Conservation (phyloP, 495 filamentous ascomycete genomes). For the Hypoxylon intermedium region DNA sequence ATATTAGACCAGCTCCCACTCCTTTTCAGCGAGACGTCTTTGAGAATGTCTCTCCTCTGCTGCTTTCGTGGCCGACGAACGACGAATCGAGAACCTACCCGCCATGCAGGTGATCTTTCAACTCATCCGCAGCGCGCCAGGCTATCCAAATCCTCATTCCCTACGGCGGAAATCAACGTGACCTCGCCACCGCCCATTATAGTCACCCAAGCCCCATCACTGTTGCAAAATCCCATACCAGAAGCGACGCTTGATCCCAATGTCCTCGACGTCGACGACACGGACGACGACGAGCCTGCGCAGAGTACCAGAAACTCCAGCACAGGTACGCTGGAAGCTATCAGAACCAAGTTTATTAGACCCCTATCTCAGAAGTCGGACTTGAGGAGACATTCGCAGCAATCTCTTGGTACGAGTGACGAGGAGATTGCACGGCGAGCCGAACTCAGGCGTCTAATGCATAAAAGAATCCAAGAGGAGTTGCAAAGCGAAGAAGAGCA, state of each 20-base stretch:
- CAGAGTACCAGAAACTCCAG: conserved; percentile 38
- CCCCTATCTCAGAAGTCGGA: conserved; percentile 55
- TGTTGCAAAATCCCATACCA: conserved; percentile 26
- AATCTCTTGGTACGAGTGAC: conserved; percentile 53
- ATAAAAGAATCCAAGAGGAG: conserved; percentile 61
- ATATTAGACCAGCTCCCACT: conserved; percentile 14
- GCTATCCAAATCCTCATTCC: conserved; percentile 30
- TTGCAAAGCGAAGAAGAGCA: conserved; percentile 50
- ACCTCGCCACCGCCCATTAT: conserved; percentile 21
- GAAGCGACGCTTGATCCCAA: conserved; percentile 40
- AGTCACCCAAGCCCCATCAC: conserved; percentile 23
- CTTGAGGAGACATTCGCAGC: conserved; percentile 46
- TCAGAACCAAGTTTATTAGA: conserved; percentile 52
- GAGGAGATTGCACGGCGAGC: conserved; percentile 58
- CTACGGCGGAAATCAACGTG: conserved; percentile 26
- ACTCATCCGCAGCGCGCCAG: conserved; percentile 34
- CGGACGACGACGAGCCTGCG: conserved; percentile 48
- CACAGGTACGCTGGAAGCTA: conserved; percentile 47
- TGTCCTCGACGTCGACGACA: conserved; percentile 51
- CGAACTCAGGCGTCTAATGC: conserved; percentile 58
- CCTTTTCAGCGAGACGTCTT: conserved; percentile 14
- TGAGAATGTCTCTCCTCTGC: conserved; percentile 50
- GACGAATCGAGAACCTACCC: conserved; percentile 16
- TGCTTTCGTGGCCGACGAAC: conserved; percentile 45
- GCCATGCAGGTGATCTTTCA: conserved; percentile 36